phyloP scores from a whole-genome alignment of 2,329 filamentous ascomycete species.

The Paracamarosporium sp. region DNA sequence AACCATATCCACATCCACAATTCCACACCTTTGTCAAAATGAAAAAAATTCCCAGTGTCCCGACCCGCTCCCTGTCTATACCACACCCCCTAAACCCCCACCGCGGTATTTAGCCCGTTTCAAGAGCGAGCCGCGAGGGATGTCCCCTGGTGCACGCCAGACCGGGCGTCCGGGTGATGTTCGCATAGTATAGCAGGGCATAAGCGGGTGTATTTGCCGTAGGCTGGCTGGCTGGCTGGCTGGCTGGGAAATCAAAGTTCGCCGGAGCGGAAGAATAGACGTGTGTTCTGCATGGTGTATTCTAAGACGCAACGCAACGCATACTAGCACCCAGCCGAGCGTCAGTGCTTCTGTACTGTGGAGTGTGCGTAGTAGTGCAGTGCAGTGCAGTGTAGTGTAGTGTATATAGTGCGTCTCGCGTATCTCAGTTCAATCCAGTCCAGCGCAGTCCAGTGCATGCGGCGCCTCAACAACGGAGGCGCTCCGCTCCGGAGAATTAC shows the following conservation, averaged over 20 bases:
- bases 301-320: not conserved
- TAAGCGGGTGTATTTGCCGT: not conserved
- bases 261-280: not conserved
- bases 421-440: too few species aligned
- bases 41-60: too few species aligned
- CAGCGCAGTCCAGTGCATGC: not conserved
- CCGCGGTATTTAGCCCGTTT: not conserved
- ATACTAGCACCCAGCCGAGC: too few species aligned
- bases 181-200: too few species aligned
- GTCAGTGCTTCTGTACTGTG: not conserved
- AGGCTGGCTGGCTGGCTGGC: too few species aligned
- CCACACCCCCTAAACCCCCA: constrained; percentile 14
- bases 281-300: not conserved
- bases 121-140: not conserved
- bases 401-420: too few species aligned
- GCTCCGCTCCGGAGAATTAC: too few species aligned
- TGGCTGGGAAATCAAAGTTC: constrained; percentile 1
- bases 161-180: not conserved
- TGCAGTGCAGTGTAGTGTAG: too few species aligned
- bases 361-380: too few species aligned
- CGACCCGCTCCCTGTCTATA: constrained; percentile 12
- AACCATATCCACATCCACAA: too few species aligned
- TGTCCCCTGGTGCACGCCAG: constrained; percentile 5
- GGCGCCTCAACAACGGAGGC: not conserved
- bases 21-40: too few species aligned